A percentile compares a stretch with the other conserved stretches of the same genome.
These are phyloP conservation scores for Ilyonectria mors-panacis DNA, from an alignment of 2,329 filamentous ascomycete genomes.

Conservation along the genomic window DNA sequence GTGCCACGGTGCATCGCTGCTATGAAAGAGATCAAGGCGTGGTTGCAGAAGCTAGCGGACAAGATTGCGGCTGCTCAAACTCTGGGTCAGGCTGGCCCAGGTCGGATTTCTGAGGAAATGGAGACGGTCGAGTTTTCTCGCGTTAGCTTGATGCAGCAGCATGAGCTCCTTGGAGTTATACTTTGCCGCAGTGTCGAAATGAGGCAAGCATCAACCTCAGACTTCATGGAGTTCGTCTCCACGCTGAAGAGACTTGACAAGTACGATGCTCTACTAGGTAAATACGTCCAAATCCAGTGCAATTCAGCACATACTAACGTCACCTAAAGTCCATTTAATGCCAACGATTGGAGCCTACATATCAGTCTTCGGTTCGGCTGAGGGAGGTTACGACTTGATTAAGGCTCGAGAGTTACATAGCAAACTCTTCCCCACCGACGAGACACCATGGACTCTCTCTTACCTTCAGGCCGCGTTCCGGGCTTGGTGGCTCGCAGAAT, in stretches of 20 bases:
- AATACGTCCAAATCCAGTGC: slow-evolving; percentile 39
- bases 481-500: slow-evolving; percentile 93
- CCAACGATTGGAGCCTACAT: slow-evolving; percentile 85
- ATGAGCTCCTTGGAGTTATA: slow-evolving; percentile 89
- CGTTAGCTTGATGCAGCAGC: slow-evolving; percentile 86
- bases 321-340: slow-evolving; percentile 79
- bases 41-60: slow-evolving; percentile 83
- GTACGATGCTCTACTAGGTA: slow-evolving; percentile 77
- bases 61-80: slow-evolving; percentile 82
- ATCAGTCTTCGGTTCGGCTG: slow-evolving; percentile 82
- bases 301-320: slow-evolving; percentile 17
- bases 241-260: slow-evolving; percentile 79
- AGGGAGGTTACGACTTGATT: slow-evolving; percentile 76
- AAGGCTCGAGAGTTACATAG: slow-evolving; percentile 80
- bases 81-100: slow-evolving; percentile 74
- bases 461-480: slow-evolving; percentile 85
- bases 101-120: slow-evolving; percentile 71
- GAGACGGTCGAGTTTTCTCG: slow-evolving; percentile 88
- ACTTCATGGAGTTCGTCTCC: slow-evolving; percentile 81
- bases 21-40: slow-evolving; percentile 83
- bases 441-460: slow-evolving; percentile 78
- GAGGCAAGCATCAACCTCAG: slow-evolving; percentile 76
- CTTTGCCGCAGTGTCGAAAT: slow-evolving; percentile 84
- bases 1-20: slow-evolving; percentile 81
- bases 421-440: slow-evolving; percentile 77